Percentiles rank a stretch among this genome's conserved stretches.
phyloP scores from a whole-genome alignment of 139 green algal genomes.

The Yamagishiella unicocca region DNA sequence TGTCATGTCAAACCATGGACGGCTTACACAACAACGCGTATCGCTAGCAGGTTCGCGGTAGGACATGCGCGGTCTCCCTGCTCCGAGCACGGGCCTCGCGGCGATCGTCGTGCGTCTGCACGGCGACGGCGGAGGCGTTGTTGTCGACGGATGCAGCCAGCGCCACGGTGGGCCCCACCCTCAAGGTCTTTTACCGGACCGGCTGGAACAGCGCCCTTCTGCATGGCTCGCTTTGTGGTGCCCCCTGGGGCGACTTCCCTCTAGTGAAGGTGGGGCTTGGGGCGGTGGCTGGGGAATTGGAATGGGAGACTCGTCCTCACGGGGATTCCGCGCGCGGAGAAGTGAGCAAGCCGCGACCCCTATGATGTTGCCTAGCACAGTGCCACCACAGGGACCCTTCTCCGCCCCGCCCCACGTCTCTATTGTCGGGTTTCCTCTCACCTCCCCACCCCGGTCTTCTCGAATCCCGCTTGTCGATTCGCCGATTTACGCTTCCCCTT shows the following conservation, averaged over 20 bases:
- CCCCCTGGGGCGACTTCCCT: constrained; percentile 54
- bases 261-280: constrained; percentile 36
- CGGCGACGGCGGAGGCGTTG: background rate
- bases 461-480: too few species aligned
- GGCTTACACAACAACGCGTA: too few species aligned
- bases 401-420: too few species aligned
- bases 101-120: background rate
- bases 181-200: constrained; percentile 65
- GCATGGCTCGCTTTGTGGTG: constrained; percentile 65
- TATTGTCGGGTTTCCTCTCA: too few species aligned
- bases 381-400: too few species aligned
- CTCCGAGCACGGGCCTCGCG: background rate
- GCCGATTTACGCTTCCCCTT: too few species aligned
- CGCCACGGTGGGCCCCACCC: background rate
- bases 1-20: background rate
- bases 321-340: too few species aligned
- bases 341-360: too few species aligned
- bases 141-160: background rate
- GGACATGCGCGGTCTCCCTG: background rate
- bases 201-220: constrained; percentile 61
- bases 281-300: too few species aligned
- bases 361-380: too few species aligned
- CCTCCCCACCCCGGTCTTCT: too few species aligned
- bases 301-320: too few species aligned
- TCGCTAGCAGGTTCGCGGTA: background rate